Evolutionary conservation across 148 eudicot species (phyloP).

Genomic region (Arctostaphylos glauca): DNA sequence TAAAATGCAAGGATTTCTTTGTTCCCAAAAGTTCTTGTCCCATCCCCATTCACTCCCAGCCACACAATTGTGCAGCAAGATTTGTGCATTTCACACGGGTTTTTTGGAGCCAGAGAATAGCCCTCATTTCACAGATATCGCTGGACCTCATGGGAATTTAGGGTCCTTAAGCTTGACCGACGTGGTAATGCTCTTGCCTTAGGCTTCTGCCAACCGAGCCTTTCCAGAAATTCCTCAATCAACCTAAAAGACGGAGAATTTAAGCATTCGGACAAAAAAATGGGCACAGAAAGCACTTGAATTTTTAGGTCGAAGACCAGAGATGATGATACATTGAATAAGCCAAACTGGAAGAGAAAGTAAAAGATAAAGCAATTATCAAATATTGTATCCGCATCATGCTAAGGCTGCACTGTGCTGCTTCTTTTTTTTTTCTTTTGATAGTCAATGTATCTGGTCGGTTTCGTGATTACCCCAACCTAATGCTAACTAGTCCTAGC

Average conservation of each 20-base stretch:
- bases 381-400: background rate
- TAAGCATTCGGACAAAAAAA: too few relatives aligned
- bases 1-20: background rate
- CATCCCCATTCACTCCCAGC: background rate
- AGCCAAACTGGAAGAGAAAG: background rate
- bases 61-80: background rate
- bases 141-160: slow-evolving; percentile 25
- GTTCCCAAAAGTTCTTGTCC: background rate
- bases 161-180: slow-evolving; percentile 20
- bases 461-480: too few relatives aligned
- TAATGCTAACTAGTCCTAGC: too few relatives aligned
- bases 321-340: background rate
- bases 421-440: too few relatives aligned
- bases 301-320: too few relatives aligned
- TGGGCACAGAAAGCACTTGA: too few relatives aligned
- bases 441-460: too few relatives aligned
- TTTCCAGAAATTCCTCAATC: slow-evolving; percentile 82
- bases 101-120: background rate
- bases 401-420: background rate
- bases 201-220: slow-evolving; percentile 65
- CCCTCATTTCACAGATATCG: slow-evolving; percentile 8
- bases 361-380: background rate
- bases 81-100: background rate
- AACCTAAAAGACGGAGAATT: slow-evolving; percentile 43
- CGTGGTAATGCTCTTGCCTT: slow-evolving; percentile 21